phyloP scores from a whole-genome alignment of 192 early-diverging fungal species.

The Backusella tarrabulga region DNA sequence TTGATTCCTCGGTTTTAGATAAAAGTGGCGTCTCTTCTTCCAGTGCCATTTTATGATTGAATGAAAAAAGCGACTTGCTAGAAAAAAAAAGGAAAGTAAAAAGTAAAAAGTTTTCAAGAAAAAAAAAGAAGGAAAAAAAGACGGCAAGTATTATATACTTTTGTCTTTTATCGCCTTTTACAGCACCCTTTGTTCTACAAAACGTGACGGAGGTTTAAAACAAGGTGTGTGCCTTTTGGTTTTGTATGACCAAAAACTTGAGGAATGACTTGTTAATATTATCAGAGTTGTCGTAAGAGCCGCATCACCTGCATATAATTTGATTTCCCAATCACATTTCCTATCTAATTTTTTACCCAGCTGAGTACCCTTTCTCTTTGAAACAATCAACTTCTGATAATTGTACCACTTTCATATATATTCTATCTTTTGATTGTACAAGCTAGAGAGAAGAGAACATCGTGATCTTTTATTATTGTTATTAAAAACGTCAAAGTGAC shows the following conservation, averaged over 20 bases:
- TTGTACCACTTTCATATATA: not conserved
- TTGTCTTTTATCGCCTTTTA: not conserved
- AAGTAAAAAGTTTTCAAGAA: not conserved
- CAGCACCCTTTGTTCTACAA: not conserved
- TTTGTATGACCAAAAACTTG: not conserved
- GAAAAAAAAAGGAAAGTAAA: not conserved
- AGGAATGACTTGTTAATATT: not conserved
- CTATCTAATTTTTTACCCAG: slow-evolving; percentile 1
- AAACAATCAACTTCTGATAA: not conserved
- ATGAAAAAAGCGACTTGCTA: not conserved
- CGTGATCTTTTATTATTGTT: not conserved
- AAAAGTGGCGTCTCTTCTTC: slow-evolving; percentile 6
- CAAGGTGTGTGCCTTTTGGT: not conserved
- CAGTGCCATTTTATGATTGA: not conserved
- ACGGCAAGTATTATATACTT: slow-evolving; percentile 2
- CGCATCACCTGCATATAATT: not conserved
- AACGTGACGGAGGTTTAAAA: slow-evolving; percentile 5
- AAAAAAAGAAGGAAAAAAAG: not conserved
- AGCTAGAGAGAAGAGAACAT: not conserved
- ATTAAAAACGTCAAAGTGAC: not conserved
- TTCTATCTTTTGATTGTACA: not conserved
- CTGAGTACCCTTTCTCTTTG: not conserved
- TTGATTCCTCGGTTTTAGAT: not conserved
- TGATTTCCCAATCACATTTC: not conserved
- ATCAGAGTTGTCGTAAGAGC: not conserved